A percentile compares a stretch with the other conserved stretches of the same genome.
Evolutionary conservation across 2,329 filamentous ascomycete genomes (phyloP).

Genomic region (Pseudonectria foliicola): DNA sequence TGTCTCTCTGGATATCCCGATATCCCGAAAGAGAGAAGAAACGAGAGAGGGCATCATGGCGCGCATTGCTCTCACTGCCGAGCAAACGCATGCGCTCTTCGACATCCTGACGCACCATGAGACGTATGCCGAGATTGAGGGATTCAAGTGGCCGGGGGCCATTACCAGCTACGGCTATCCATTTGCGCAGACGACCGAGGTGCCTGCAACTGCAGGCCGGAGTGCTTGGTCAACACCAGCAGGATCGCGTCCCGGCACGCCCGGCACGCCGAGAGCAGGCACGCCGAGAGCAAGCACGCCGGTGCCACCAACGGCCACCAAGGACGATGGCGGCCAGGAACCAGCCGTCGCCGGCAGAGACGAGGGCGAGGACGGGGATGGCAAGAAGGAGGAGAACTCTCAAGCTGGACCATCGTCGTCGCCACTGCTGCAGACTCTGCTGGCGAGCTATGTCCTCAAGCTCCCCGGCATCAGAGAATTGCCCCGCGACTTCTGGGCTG

Average conservation of each 20-base stretch:
- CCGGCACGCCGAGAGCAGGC: slow-evolving; percentile 21
- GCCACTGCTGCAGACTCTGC: slow-evolving; percentile 61
- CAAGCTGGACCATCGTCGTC: slow-evolving; percentile 38
- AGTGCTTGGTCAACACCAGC: slow-evolving; percentile 18
- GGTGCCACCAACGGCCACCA: slow-evolving; percentile 8
- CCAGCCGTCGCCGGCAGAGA: background rate
- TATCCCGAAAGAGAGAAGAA: no score
- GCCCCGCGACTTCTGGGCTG: slow-evolving; percentile 56
- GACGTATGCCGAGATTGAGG: slow-evolving; percentile 61
- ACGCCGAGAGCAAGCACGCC: slow-evolving; percentile 23
- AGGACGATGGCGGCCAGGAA: background rate
- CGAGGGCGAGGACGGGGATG: slow-evolving; percentile 1
- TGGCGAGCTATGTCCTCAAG: slow-evolving; percentile 56
- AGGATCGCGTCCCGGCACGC: slow-evolving; percentile 17
- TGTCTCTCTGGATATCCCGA: no score
- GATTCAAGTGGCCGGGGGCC: slow-evolving; percentile 58
- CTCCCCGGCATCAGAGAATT: slow-evolving; percentile 61
- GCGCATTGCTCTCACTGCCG: slow-evolving; percentile 20
- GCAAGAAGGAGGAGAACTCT: slow-evolving; percentile 16
- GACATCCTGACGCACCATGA: slow-evolving; percentile 54
- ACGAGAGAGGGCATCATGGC: slow-evolving; percentile 12
- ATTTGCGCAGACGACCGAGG: slow-evolving; percentile 37
- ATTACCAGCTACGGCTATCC: slow-evolving; percentile 65
- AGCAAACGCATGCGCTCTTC: slow-evolving; percentile 47
- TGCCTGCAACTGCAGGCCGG: slow-evolving; percentile 8